Conservation (phyloP, 164 flowering plant species). For the Berberis thunbergii region DNA sequence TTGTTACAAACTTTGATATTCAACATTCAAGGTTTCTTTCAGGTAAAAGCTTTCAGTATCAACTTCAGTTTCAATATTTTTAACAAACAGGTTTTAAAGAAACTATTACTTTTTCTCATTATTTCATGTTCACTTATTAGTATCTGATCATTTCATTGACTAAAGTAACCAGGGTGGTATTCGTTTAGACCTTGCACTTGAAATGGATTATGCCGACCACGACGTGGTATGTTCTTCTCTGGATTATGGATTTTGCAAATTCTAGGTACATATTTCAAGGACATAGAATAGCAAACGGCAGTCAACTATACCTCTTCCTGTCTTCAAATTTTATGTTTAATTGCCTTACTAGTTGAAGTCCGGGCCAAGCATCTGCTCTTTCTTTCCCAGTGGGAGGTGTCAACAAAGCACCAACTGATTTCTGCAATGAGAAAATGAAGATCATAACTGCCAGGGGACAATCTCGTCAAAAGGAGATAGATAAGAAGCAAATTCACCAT, state of each 20-base stretch:
- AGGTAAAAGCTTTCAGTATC: no score
- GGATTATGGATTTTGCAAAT: not conserved
- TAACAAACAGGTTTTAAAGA: no score
- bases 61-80: no score
- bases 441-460: not conserved
- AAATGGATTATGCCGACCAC: not conserved
- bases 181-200: not conserved
- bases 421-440: conserved; percentile 35
- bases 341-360: conserved; percentile 53
- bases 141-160: no score
- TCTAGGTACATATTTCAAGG: not conserved
- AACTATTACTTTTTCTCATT: no score
- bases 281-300: not conserved
- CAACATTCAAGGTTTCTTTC: no score
- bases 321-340: conserved; percentile 50
- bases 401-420: conserved; percentile 55
- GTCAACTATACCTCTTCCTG: conserved; percentile 33
- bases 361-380: conserved; percentile 51
- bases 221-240: not conserved
- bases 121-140: no score
- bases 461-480: no score
- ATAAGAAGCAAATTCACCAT: no score
- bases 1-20: no score
- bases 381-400: conserved; percentile 73
- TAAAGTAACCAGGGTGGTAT: not conserved